A percentile compares a stretch with the other conserved stretches of the same genome.
Evolutionary conservation across 2,329 filamentous ascomycete genomes (phyloP).

Genomic region (Trichophyton schoenleinii): DNA sequence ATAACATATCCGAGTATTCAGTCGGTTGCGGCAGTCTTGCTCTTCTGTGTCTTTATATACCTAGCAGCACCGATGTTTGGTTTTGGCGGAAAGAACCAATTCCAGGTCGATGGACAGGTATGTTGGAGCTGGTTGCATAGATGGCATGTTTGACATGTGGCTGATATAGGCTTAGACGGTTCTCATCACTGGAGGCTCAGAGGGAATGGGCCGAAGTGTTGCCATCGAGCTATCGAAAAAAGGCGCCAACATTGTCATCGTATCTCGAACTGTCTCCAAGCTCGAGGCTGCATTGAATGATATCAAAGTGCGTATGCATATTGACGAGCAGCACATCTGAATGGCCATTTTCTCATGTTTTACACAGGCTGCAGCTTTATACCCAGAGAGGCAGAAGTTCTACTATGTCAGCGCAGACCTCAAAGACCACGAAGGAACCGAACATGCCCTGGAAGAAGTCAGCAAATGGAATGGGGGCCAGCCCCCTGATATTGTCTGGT

Average conservation of each 20-base stretch:
- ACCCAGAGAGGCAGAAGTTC: conserved; percentile 61
- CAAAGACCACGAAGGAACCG: conserved; percentile 55
- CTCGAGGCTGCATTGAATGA: conserved; percentile 57
- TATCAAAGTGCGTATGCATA: conserved; percentile 43
- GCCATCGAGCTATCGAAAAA: conserved; percentile 64
- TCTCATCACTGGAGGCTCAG: conserved; percentile 79
- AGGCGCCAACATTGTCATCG: conserved; percentile 76
- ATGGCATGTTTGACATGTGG: background rate
- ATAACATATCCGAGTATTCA: background rate
- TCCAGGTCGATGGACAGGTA: conserved; percentile 77
- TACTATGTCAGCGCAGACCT: conserved; percentile 75
- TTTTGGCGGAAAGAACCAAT: conserved; percentile 50
- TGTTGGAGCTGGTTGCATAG: conserved; percentile 13
- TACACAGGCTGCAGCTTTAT: conserved; percentile 49
- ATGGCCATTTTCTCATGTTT: conserved; percentile 8
- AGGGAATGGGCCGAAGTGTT: conserved; percentile 74
- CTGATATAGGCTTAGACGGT: conserved; percentile 50
- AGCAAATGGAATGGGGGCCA: conserved; percentile 63
- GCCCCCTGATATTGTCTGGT: conserved; percentile 80
- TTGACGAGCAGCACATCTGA: background rate
- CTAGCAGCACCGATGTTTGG: conserved; percentile 29
- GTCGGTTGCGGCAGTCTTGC: background rate
- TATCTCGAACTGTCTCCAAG: conserved; percentile 64
- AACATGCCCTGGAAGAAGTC: conserved; percentile 56
- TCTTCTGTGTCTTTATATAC: conserved; percentile 22